Evolutionary conservation across 306 rosid species (phyloP).

Genomic region (Notholithocarpus densiflorus): DNA sequence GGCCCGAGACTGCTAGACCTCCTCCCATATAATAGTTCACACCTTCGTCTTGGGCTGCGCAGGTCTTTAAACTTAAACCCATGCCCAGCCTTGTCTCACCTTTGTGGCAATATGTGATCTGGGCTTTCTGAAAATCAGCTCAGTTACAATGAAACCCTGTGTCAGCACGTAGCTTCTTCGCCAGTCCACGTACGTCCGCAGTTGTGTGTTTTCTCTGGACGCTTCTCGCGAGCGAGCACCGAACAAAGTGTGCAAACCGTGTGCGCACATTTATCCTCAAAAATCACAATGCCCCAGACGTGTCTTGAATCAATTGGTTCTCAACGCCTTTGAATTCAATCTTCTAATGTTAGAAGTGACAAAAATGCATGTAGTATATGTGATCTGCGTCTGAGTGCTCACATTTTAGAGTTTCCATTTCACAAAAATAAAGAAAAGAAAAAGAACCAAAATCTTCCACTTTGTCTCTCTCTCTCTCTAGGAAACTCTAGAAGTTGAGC

Average conservation of each 20-base stretch:
- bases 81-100: neutral
- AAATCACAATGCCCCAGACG: neutral
- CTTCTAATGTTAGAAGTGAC: neutral
- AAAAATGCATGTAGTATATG: neutral
- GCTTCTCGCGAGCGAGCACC: neutral
- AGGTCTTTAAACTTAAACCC: neutral
- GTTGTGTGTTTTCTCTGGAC: neutral
- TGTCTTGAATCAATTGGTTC: neutral
- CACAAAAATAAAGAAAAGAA: neutral
- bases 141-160: neutral
- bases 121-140: too few species aligned
- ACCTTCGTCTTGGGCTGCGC: too few species aligned
- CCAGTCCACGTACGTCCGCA: neutral
- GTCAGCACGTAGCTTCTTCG: neutral
- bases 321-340: too few species aligned
- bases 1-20: too few species aligned
- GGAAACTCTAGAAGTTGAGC: constrained; percentile 36
- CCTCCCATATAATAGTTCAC: too few species aligned
- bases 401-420: neutral
- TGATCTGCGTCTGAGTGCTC: neutral
- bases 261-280: neutral
- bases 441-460: neutral
- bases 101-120: too few species aligned
- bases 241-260: neutral
- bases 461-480: constrained; percentile 1